Conservation (phyloP, 179 eudicot species). For the Beta lomatogona region DNA sequence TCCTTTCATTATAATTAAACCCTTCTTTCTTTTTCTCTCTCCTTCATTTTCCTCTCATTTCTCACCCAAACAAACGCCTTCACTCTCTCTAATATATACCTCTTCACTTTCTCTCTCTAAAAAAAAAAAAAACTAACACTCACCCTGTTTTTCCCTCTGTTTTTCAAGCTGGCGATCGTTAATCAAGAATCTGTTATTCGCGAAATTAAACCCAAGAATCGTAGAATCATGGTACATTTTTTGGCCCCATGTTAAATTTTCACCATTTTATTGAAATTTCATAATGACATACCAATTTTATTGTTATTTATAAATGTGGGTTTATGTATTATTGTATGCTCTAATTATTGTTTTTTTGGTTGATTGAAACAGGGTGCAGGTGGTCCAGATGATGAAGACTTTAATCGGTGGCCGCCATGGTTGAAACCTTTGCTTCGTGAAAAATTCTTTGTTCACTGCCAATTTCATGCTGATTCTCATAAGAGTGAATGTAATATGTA, state of each 20-base stretch:
- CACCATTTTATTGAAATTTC: neutral
- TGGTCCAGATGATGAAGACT: conserved; percentile 69
- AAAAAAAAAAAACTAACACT: neutral
- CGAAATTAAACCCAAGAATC: conserved; percentile 73
- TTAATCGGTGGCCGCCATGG: conserved; percentile 85
- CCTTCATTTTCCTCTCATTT: conserved; percentile 20
- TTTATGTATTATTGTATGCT: neutral
- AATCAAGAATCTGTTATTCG: conserved; percentile 61
- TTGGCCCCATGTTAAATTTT: neutral
- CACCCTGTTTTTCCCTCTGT: neutral
- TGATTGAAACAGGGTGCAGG: conserved; percentile 30
- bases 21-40: conserved; percentile 28
- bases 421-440: conserved; percentile 62
- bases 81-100: conserved; percentile 22
- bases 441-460: conserved; percentile 75
- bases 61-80: conserved; percentile 36
- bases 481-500: conserved; percentile 97
- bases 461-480: conserved; percentile 77
- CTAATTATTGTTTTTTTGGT: neutral
- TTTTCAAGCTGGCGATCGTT: conserved; percentile 79
- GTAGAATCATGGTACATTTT: conserved; percentile 65
- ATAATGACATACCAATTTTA: neutral
- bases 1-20: conserved; percentile 25
- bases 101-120: conserved; percentile 28
- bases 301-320: neutral